These are phyloP conservation scores for Xylariaceae sp. DNA, from an alignment of 2,329 filamentous ascomycete species.

Conservation along the genomic window DNA sequence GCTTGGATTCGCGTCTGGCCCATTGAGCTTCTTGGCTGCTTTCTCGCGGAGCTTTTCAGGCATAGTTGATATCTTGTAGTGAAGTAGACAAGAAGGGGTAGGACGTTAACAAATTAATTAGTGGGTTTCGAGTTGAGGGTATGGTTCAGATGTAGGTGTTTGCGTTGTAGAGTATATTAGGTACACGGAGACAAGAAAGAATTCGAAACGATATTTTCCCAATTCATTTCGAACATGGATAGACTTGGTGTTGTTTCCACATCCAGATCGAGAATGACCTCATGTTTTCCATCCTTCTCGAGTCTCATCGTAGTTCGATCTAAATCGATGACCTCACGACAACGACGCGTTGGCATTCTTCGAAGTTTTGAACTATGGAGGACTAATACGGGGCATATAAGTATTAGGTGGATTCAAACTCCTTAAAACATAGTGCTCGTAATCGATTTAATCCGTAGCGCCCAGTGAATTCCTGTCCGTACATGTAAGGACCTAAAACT, in stretches of 20 bases:
- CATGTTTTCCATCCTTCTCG: slow-evolving; percentile 18
- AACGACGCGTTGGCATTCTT: neutral
- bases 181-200: neutral
- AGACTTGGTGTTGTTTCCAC: neutral
- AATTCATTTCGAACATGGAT: neutral
- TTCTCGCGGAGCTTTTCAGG: slow-evolving; percentile 28
- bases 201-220: neutral
- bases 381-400: too few relatives aligned
- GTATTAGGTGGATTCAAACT: too few relatives aligned
- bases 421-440: too few relatives aligned
- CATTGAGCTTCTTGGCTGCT: slow-evolving; percentile 27
- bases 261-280: slow-evolving; percentile 14
- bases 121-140: neutral
- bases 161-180: too few relatives aligned
- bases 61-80: slow-evolving; percentile 11
- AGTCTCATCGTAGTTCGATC: neutral
- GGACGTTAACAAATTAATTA: too few relatives aligned
- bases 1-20: slow-evolving; percentile 33
- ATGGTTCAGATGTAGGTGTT: slow-evolving; percentile 1
- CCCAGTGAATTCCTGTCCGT: too few relatives aligned
- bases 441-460: too few relatives aligned
- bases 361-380: slow-evolving; percentile 3
- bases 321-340: slow-evolving; percentile 29
- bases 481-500: too few relatives aligned
- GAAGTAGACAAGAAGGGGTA: neutral